Evolutionary conservation across 306 rosid species (phyloP), one percentile per base, ranked within the genome.

Genomic region (Arachis hypogaea): DNA sequence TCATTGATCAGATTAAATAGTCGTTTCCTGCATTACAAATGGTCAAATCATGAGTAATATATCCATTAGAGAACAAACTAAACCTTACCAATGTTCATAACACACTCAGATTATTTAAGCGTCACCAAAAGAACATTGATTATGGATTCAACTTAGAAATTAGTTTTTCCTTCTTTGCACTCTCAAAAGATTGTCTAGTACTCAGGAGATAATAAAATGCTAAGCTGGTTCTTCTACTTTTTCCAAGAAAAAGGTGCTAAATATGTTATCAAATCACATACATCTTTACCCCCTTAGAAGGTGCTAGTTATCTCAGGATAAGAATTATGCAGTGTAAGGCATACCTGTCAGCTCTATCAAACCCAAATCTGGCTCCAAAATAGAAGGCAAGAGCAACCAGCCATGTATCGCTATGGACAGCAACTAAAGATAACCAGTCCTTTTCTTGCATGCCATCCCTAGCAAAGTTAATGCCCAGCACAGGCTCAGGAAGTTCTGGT

Each of bases 401-500:
- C 98, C 98, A 93, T 52, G 92, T 82, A 79, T 93, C 98, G 56
- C 97, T 90, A 52, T 93, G 97, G 70, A 90, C 96, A 67, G 98
- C 91, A 55, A 93, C 98, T 70, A 93, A 77, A 71, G 95, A 85
- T 61, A 93, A 58, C 98, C 98, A 93, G 70, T 90, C 96, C 65
- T 87, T 90, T 77, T 87, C 91, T 79, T 82, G 85, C 98, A 93
- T 90, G 58, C 98, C 98, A 82, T 90, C 98, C 86, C 96, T 85
- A 5, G 98, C 95, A 85, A 93, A 93, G 77, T 93, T 93, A 56
- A 93, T 90, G 44, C 98, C 98, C 57, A 93, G 82, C 7, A 92
- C 96, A 69, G 98, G 98, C 85, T 93, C 98, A 3, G 98, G 98
- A 63, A 93, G 83, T 76, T 93, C 98, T 1, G 98, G 95, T 56